Conservation (phyloP, 2,329 filamentous ascomycete genomes). For the Cladosporium oxysporum region DNA sequence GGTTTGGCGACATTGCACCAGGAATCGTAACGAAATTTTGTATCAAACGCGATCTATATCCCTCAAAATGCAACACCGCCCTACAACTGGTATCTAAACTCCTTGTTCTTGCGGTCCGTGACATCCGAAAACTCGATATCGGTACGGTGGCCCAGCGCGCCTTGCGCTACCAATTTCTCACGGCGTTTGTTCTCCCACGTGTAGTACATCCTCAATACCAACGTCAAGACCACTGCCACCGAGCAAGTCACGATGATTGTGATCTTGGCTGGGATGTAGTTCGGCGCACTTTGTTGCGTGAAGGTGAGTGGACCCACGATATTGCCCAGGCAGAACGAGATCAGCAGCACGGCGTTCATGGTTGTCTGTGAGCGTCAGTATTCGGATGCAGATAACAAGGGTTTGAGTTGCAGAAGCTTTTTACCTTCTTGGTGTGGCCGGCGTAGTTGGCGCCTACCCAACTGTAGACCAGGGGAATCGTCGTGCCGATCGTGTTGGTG, state of each 20-base stretch:
- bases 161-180: conserved; percentile 29
- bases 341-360: conserved; percentile 37
- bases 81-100: conserved; percentile 29
- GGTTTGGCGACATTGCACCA: not conserved
- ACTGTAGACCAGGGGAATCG: conserved; percentile 39
- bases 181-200: conserved; percentile 45
- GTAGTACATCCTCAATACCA: conserved; percentile 54
- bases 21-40: not conserved
- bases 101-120: conserved; percentile 35
- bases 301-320: conserved; percentile 45
- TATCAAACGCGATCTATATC: not conserved
- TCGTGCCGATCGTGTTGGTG: conserved; percentile 42
- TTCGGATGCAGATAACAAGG: not conserved
- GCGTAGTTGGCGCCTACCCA: conserved; percentile 59
- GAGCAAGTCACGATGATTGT: conserved; percentile 42
- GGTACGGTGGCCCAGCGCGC: conserved; percentile 8
- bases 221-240: conserved; percentile 42
- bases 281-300: conserved; percentile 38
- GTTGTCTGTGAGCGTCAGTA: conserved; percentile 42
- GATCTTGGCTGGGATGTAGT: conserved; percentile 48
- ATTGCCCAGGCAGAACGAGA: conserved; percentile 36
- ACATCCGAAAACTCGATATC: conserved; percentile 30
- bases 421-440: conserved; percentile 69
- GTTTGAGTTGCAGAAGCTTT: not conserved
- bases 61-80: not conserved